Base-by-base conservation (phyloP, 176 grass and related monocot genomes). In the Oryza australiensis region DNA sequence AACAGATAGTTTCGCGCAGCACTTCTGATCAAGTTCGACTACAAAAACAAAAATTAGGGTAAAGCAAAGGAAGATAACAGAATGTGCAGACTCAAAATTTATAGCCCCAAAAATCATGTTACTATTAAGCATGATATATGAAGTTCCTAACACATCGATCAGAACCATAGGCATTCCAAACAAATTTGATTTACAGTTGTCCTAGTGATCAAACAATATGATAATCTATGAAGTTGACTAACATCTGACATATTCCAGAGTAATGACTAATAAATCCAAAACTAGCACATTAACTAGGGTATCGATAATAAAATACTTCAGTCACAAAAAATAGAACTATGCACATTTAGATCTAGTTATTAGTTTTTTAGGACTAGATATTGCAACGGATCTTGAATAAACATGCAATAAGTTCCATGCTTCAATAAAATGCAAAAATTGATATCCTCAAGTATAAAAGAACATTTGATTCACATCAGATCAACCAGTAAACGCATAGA, bases 1-100 rank as follows among this genome's bases (percentile, higher is more conserved):
- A 99, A 88, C 46, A 99, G 79, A 92, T 95, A 99, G 37, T 86
- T 99, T 32, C 85, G 83, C 63, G 87, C 93, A 68, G 91, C 93
- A 92, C 76, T 88, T 90, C 93, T 95, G 49, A 95, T 90, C 83
- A 95, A 75, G 76, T 99, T 95, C 74, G 91, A 99, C 96, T 99
- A 85, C 59, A 69, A 53, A 81, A 72, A 91, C 66, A 33, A 87
- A 30, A 24, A 68, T 77, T 63, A 86, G 85, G 68, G 68, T 42
- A 57, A 24, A 75, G 73, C 57, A 59, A 66, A 76, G 28, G 42
- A 13, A 82, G 33, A 69, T 11, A 73, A 33, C 22, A 57, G 12
- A 51, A 72, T 77, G 7, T 72, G 15, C 60, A 78, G 51, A 38
- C 33, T 43, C 2, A 59, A 13, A 71, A 77, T 35, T 79, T 30